Conservation (phyloP, 768 basidiomycete genomes). For the Leucosporidium yakuticum region DNA sequence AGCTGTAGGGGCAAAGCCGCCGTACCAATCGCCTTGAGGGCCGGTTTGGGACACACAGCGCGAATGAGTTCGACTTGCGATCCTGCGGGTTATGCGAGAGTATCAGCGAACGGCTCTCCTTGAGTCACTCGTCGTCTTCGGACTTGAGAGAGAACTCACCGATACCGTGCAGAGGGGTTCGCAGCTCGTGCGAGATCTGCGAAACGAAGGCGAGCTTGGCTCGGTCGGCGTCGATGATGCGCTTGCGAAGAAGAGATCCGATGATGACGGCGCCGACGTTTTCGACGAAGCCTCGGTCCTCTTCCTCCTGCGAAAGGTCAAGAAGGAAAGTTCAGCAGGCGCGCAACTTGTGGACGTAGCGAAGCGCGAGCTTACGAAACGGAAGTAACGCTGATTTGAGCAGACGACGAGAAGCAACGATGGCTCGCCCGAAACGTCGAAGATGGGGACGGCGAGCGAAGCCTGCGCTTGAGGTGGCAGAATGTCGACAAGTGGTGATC, state of each 20-base stretch:
- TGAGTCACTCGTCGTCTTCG: not conserved
- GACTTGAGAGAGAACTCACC: not conserved
- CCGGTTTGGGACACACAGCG: not conserved
- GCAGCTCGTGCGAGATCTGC: conserved; percentile 40
- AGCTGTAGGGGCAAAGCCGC: conserved; percentile 13
- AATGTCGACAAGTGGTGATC: not conserved
- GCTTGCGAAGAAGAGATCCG: conserved; percentile 28
- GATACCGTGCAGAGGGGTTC: conserved; percentile 40
- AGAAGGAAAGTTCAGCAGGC: not conserved
- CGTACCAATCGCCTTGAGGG: not conserved
- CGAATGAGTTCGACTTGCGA: conserved; percentile 35
- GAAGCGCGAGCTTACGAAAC: conserved; percentile 9
- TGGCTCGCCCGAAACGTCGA: conserved; percentile 22
- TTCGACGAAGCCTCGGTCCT: conserved; percentile 30
- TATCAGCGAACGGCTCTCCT: not conserved
- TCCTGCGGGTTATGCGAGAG: not conserved
- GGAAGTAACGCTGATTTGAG: conserved; percentile 8
- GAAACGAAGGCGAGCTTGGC: conserved; percentile 40
- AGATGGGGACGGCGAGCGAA: not conserved
- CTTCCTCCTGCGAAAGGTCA: not conserved
- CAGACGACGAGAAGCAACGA: conserved; percentile 31
- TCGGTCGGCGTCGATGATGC: conserved; percentile 34
- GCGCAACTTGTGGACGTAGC: no score
- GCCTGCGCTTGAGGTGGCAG: not conserved
- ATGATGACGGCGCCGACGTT: conserved; percentile 35